Evolutionary conservation across 1,284 basidiomycete genomes (phyloP).

Genomic region (Amylostereum chailletii): DNA sequence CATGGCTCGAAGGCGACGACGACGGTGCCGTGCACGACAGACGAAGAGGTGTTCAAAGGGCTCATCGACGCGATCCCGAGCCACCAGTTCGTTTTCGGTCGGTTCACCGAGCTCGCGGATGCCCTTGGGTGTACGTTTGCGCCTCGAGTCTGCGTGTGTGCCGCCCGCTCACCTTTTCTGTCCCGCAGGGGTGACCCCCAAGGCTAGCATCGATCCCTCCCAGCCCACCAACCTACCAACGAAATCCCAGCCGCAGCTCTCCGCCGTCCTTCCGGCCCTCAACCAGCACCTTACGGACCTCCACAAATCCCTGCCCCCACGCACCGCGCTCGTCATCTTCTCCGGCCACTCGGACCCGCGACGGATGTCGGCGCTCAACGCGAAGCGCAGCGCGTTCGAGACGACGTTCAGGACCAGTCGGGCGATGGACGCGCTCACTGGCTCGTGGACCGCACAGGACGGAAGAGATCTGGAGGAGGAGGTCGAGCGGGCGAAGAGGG

Average conservation of each 20-base stretch:
- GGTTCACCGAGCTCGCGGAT: conserved; percentile 73
- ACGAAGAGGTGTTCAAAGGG: conserved; percentile 68
- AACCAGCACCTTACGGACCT: conserved; percentile 55
- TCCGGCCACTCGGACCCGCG: conserved; percentile 85
- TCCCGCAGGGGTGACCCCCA: conserved; percentile 51
- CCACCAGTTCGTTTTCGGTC: conserved; percentile 77
- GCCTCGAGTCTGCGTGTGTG: conserved; percentile 1
- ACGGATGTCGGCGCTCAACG: conserved; percentile 61
- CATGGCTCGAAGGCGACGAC: conserved; percentile 77
- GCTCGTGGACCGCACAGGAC: conserved; percentile 65
- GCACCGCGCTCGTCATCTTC: conserved; percentile 77
- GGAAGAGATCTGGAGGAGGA: conserved; percentile 71
- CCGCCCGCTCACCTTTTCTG: neutral
- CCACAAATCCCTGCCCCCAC: conserved; percentile 61
- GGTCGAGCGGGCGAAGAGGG: conserved; percentile 71
- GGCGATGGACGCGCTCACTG: conserved; percentile 30
- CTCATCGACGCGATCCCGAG: conserved; percentile 49
- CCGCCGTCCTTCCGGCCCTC: conserved; percentile 35
- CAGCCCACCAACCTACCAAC: conserved; percentile 12
- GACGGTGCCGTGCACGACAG: conserved; percentile 61
- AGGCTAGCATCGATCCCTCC: conserved; percentile 19
- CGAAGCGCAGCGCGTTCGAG: conserved; percentile 68
- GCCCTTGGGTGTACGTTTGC: conserved; percentile 63
- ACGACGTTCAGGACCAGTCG: conserved; percentile 50
- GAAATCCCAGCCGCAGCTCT: conserved; percentile 24